Evolutionary conservation across 352 stramenopile species (phyloP).

Genomic region (Phytophthora rubi): DNA sequence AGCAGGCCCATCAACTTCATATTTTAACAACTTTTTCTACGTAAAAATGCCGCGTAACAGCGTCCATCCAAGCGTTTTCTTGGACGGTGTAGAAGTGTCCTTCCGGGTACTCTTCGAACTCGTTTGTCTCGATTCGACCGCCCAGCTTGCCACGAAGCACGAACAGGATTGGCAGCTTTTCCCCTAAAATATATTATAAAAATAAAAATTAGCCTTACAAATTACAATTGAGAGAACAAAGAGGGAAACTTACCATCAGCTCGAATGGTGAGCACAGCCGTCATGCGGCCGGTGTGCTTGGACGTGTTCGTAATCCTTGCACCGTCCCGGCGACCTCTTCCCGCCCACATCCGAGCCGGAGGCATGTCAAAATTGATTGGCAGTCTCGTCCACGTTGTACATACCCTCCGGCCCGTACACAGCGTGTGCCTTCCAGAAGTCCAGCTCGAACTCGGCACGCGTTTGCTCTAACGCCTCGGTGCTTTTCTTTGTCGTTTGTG

Average conservation of each 20-base stretch:
- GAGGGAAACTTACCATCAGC: no score
- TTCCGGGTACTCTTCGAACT: slow-evolving; percentile 2
- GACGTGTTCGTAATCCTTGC: background rate
- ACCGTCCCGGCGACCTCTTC: background rate
- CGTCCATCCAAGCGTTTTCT: background rate
- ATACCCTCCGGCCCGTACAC: background rate
- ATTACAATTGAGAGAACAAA: slow-evolving; percentile 1
- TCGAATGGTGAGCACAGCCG: no score
- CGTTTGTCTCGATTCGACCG: slow-evolving; percentile 2
- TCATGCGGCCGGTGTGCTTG: no score
- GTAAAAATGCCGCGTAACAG: no score
- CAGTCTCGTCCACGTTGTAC: slow-evolving; percentile 9
- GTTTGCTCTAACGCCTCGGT: background rate
- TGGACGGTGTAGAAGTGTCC: slow-evolving; percentile 2
- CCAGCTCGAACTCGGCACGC: slow-evolving; percentile 1
- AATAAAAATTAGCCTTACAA: slow-evolving; percentile 6
- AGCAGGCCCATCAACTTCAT: background rate
- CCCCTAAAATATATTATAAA: background rate
- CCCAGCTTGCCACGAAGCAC: background rate
- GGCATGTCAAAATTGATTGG: slow-evolving; percentile 11
- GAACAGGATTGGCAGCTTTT: slow-evolving; percentile 3
- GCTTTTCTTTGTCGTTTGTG: no score
- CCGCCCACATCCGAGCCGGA: slow-evolving; percentile 1
- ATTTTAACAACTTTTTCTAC: no score
- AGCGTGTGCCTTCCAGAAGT: slow-evolving; percentile 1